phyloP scores from a whole-genome alignment of 1,139 yeast genomes.

The Scheffersomyces illinoinensis region DNA sequence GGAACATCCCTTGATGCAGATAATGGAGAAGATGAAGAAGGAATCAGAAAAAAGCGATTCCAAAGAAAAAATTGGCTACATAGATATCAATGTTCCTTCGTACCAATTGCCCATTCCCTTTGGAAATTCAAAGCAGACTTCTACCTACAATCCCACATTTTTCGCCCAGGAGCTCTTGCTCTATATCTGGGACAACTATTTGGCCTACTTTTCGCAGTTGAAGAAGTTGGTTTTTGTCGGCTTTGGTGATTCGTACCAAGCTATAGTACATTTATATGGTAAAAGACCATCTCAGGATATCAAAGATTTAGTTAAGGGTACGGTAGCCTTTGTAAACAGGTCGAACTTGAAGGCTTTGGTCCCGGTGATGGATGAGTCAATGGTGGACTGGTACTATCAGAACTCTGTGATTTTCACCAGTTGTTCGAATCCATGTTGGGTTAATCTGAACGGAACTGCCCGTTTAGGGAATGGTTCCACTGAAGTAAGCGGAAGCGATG shows the following conservation, averaged over 20 bases:
- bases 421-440: constrained; percentile 78
- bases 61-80: constrained; percentile 72
- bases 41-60: constrained; percentile 45
- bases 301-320: constrained; percentile 65
- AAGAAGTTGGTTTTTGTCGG: constrained; percentile 80
- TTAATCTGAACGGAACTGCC: constrained; percentile 30
- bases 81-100: constrained; percentile 80
- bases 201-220: constrained; percentile 68
- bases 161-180: constrained; percentile 76
- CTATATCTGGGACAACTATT: constrained; percentile 88
- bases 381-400: constrained; percentile 89
- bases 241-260: constrained; percentile 85
- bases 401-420: constrained; percentile 84
- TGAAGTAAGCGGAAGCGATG: constrained; percentile 25
- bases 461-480: constrained; percentile 13
- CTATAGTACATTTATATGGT: constrained; percentile 84
- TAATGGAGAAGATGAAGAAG: constrained; percentile 32
- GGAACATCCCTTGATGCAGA: constrained; percentile 43
- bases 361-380: constrained; percentile 84
- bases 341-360: constrained; percentile 71
- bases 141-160: constrained; percentile 57
- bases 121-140: constrained; percentile 17
- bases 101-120: constrained; percentile 33
- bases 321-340: constrained; percentile 69
- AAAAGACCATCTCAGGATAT: constrained; percentile 65